Evolutionary conservation across 1,139 yeast genomes (phyloP), one percentile per base, ranked within the genome.

Genomic region (Kodamaea anthophila): DNA sequence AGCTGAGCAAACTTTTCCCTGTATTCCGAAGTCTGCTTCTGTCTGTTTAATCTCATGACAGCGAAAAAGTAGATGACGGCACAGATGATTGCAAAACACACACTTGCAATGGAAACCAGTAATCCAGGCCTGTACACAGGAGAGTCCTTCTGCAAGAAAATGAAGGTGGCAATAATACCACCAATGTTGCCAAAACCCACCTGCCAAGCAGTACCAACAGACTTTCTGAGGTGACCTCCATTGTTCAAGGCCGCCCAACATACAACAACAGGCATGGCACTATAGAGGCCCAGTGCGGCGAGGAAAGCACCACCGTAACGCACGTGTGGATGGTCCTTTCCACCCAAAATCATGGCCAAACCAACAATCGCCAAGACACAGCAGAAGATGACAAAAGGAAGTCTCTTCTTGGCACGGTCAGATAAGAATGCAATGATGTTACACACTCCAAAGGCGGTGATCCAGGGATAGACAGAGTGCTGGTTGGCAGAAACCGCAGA

Each of bases 141-240:
- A 19, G 82, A 70, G 40, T 77, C 84, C 27, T 55, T 52, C 21
- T 66, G 45, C 30, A 76, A 60, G 59, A 74, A 80, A 15, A 77
- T 58, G 46, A 67, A 80, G 2, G 87, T 74, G 9, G 88, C 64
- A 38, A 82, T 71, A 47, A 82, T 82, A 46, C 91, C 93, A 38
- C 93, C 93, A 47, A 80, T 77, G 55, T 83, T 82, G 39, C 91
- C 93, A 49, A 81, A 80, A 2, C 91, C 93, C 42, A 83, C 72
- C 46, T 78, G 83, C 68, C 78, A 77, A 2, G 84, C 86, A 11
- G 86, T 74, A 31, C 84, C 85, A 13, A 80, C 79, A 19, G 82
- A 65, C 42, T 79, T 77, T 51, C 88, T 65, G 33, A 74, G 58
- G 49, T 81, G 88, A 21, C 88, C 86, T 7, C 80, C 74, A 41